Percentiles rank a stretch among this genome's conserved stretches.
Evolutionary conservation across 768 basidiomycete genomes (phyloP).

Genomic region (Leccinum rimulosum): DNA sequence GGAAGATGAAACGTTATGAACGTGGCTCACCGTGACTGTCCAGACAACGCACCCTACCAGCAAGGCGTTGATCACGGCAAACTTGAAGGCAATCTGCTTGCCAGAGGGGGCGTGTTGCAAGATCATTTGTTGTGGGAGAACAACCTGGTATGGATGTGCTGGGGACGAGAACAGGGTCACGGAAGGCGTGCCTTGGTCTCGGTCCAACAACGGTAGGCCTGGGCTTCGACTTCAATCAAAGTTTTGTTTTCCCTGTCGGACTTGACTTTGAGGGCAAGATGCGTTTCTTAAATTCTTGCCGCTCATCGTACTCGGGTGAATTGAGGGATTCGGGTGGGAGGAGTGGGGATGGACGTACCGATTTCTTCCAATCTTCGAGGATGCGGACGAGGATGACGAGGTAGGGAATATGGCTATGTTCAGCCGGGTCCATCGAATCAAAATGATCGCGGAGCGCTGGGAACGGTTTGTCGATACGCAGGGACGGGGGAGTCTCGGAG

Average conservation of each 20-base stretch:
- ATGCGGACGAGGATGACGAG: constrained; percentile 86
- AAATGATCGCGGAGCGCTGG: constrained; percentile 75
- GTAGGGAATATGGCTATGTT: constrained; percentile 89
- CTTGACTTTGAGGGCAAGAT: constrained; percentile 63
- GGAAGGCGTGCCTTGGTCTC: constrained; percentile 41
- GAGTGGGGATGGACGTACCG: constrained; percentile 42
- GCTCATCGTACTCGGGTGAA: constrained; percentile 44
- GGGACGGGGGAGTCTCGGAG: constrained; percentile 67
- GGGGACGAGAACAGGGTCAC: neutral
- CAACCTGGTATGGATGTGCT: constrained; percentile 37
- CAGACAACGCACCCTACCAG: too few species aligned
- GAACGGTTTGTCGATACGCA: constrained; percentile 90
- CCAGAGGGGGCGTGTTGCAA: too few species aligned
- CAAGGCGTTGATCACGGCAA: too few species aligned
- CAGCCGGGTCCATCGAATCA: constrained; percentile 80
- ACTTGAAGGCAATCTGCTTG: too few species aligned
- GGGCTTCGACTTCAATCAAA: constrained; percentile 89
- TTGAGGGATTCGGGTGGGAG: neutral
- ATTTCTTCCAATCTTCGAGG: constrained; percentile 77
- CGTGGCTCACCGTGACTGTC: too few species aligned
- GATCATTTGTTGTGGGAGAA: too few species aligned
- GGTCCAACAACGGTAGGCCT: constrained; percentile 81
- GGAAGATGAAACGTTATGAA: too few species aligned
- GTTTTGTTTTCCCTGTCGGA: constrained; percentile 81
- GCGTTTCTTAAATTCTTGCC: constrained; percentile 70